Evolutionary conservation across 2,329 filamentous ascomycete species (phyloP), one percentile per base, ranked within the genome.

Genomic region (Raffaelea deltoideospora): DNA sequence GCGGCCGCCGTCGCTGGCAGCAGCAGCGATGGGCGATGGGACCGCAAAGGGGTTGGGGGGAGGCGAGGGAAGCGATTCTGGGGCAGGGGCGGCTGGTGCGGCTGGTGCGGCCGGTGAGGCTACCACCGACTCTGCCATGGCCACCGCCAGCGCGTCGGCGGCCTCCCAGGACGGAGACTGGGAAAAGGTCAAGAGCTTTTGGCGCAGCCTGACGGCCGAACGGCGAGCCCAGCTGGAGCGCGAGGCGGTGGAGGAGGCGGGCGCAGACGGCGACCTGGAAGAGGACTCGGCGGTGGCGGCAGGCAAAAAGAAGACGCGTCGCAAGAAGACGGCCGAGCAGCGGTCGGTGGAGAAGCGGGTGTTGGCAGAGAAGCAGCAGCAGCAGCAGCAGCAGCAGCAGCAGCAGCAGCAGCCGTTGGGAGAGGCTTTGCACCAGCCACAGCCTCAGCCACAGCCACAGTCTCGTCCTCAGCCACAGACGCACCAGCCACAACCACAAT

Each of bases 161-260:
- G 27, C 21, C 13, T 18, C 34, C 19, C 33, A 33, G 27, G 36
- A 38, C 38, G 10, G 35, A 64, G 71, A 79, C 37, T 85, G 79
- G 81, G 72, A 76, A 42, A 65, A 69, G 37, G 70, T 76, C 14
- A 80, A 79, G 47, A 60, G 69, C 0, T 83, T 79, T 47, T 85
- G 79, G 80, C 74, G 67, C 42, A 70, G 71, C 35, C 54, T 85
- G 7, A 76, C 68, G 8, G 60, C 64, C 2, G 69, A 79, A 23
- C 72, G 76, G 48, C 69, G 76, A 31, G 68, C 68, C 7, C 68
- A 76, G 48, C 63, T 79, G 23, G 72, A 77, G 48, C 59, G 56
- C 4, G 72, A 76, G 20, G 65, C 63, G 3, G 68, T 58, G 10
- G 55, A 60, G 7, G 65, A 69, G 23, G 59, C 63, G 3, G 68